Conservation (phyloP, 768 basidiomycete species). For the Suillus subalutaceus region DNA sequence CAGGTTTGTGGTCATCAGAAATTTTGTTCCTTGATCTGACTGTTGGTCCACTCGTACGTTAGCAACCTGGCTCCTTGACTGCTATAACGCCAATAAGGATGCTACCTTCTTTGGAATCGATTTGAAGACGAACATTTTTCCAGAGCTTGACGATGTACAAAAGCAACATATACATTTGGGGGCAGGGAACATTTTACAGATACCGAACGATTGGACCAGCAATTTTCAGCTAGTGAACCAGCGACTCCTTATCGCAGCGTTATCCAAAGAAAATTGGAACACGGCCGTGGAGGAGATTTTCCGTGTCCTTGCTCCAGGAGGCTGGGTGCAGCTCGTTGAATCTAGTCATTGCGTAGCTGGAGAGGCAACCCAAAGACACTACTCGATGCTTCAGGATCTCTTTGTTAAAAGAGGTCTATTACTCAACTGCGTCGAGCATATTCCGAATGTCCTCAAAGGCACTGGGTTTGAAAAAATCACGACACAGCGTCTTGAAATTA, state of each 20-base stretch:
- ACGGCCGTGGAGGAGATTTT: slow-evolving; percentile 28
- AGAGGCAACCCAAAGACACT: slow-evolving; percentile 1
- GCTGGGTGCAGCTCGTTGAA: slow-evolving; percentile 37
- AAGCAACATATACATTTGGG: slow-evolving; percentile 24
- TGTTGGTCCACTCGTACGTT: not conserved
- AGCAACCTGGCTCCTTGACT: slow-evolving; percentile 30
- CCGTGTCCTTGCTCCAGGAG: slow-evolving; percentile 36
- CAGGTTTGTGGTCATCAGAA: slow-evolving; percentile 14
- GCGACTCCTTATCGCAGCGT: slow-evolving; percentile 32
- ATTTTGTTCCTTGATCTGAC: not conserved
- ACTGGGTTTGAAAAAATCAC: not conserved
- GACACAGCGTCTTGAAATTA: not conserved
- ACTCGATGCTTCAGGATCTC: slow-evolving; percentile 2
- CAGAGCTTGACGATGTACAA: slow-evolving; percentile 11
- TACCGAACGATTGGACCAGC: slow-evolving; percentile 33
- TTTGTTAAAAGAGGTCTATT: slow-evolving; percentile 4
- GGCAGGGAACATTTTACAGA: slow-evolving; percentile 26
- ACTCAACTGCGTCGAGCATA: not conserved
- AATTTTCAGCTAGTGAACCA: slow-evolving; percentile 37
- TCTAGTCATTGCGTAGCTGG: slow-evolving; percentile 11
- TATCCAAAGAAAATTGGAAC: slow-evolving; percentile 33
- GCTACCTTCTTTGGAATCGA: slow-evolving; percentile 29
- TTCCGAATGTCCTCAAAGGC: slow-evolving; percentile 1
- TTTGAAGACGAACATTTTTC: slow-evolving; percentile 26
- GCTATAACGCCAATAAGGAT: slow-evolving; percentile 17